Percentiles rank a stretch among this genome's conserved stretches.
phyloP scores from a whole-genome alignment of 202 grass and related monocot genomes.

The Saccharum hybrid region DNA sequence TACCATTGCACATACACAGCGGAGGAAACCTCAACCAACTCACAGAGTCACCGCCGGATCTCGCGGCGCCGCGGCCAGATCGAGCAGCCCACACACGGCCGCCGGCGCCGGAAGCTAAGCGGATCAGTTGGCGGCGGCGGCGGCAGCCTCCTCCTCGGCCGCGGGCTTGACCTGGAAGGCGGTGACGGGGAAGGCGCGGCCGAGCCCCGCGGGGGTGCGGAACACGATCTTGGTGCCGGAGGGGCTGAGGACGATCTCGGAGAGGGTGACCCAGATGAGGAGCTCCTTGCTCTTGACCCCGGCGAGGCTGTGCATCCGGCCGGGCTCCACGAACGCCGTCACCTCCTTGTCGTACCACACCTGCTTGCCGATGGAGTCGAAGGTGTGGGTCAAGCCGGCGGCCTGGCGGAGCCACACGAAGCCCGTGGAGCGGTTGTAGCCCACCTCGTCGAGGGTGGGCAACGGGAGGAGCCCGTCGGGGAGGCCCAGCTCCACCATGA shows the following conservation, averaged over 20 bases:
- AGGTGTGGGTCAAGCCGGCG: slow-evolving; percentile 54
- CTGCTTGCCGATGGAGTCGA: slow-evolving; percentile 65
- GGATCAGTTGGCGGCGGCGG: slow-evolving; percentile 31
- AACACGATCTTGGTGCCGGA: slow-evolving; percentile 56
- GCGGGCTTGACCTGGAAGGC: slow-evolving; percentile 59
- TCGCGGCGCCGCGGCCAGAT: slow-evolving; percentile 15
- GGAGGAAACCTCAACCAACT: background rate
- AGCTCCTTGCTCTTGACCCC: slow-evolving; percentile 71
- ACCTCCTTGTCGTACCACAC: slow-evolving; percentile 62
- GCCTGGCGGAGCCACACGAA: slow-evolving; percentile 71
- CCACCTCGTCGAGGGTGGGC: slow-evolving; percentile 50
- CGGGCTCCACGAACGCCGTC: slow-evolving; percentile 60
- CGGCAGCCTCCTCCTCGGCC: background rate
- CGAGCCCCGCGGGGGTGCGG: slow-evolving; percentile 60
- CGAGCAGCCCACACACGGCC: background rate
- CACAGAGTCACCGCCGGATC: slow-evolving; percentile 16
- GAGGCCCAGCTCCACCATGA: slow-evolving; percentile 63
- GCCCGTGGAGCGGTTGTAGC: slow-evolving; percentile 56
- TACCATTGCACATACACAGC: slow-evolving; percentile 11
- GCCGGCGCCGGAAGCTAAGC: background rate
- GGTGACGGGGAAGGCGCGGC: slow-evolving; percentile 53
- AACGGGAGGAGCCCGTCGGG: slow-evolving; percentile 64
- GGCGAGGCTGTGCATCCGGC: slow-evolving; percentile 51
- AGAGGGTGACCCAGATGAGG: too few species aligned
- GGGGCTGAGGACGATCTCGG: slow-evolving; percentile 61